A percentile compares a stretch with the other conserved stretches of the same genome.
phyloP scores from a whole-genome alignment of 1,139 yeast species.

The Hemisphaericaspora xylofermentans region DNA sequence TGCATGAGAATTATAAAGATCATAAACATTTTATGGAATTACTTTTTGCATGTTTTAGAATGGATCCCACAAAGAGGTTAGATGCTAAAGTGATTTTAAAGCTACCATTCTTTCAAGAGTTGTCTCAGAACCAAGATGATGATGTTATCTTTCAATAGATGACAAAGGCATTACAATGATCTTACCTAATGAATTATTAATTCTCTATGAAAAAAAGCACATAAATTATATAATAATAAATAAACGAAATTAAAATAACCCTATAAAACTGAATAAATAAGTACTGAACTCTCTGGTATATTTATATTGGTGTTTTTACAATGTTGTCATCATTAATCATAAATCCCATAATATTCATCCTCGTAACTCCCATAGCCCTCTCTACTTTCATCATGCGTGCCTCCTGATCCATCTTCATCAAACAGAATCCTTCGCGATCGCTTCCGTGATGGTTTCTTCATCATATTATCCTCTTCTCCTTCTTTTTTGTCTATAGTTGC shows the following conservation, averaged over 20 bases:
- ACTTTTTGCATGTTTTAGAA: slow-evolving; percentile 51
- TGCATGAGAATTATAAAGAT: slow-evolving; percentile 34
- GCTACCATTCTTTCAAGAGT: slow-evolving; percentile 54
- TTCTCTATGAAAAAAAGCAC: background rate
- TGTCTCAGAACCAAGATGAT: slow-evolving; percentile 31
- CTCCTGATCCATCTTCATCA: slow-evolving; percentile 18
- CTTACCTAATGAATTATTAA: no score
- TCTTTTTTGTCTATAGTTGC: slow-evolving; percentile 8
- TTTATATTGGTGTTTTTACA: no score
- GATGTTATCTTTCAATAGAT: slow-evolving; percentile 31
- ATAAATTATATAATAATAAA: background rate
- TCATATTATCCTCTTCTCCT: background rate
- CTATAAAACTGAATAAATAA: background rate
- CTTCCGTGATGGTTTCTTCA: slow-evolving; percentile 23
- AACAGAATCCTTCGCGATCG: slow-evolving; percentile 23
- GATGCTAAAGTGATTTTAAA: slow-evolving; percentile 57
- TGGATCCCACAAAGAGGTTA: slow-evolving; percentile 56
- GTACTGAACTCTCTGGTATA: no score
- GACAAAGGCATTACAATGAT: no score
- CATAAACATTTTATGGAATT: slow-evolving; percentile 52
- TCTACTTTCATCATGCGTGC: background rate
- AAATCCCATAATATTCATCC: slow-evolving; percentile 16
- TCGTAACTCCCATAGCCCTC: slow-evolving; percentile 11
- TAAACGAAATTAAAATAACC: background rate
- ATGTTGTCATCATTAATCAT: slow-evolving; percentile 7